These are phyloP conservation scores for Jackrogersella multiformis DNA, from an alignment of 495 filamentous ascomycete genomes.

Conservation along the genomic window DNA sequence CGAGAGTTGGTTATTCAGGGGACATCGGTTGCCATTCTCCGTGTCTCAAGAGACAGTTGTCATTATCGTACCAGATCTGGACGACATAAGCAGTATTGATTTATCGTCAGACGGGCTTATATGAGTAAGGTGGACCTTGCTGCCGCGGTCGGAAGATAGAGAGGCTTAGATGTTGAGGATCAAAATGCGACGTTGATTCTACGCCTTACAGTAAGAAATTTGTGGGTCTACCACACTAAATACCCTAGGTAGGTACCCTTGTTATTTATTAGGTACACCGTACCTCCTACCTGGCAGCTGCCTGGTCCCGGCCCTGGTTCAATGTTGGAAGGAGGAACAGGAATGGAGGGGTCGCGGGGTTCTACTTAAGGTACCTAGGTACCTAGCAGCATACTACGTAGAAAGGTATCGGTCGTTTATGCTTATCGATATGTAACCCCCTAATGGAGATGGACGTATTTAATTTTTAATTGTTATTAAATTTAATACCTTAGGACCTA, in stretches of 20 bases:
- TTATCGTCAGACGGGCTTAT: constrained; percentile 9
- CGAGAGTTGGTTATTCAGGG: constrained; percentile 4
- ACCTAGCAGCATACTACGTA: too few relatives aligned
- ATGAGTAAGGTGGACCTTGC: constrained; percentile 32
- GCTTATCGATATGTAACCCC: constrained; percentile 17
- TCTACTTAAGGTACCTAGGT: neutral
- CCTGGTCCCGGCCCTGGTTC: neutral
- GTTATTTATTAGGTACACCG: too few relatives aligned
- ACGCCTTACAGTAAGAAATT: constrained; percentile 38
- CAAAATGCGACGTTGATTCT: constrained; percentile 27
- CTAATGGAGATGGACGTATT: too few relatives aligned
- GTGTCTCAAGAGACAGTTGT: neutral
- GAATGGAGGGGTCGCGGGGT: constrained; percentile 27
- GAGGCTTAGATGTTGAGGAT: constrained; percentile 12
- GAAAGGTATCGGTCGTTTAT: constrained; percentile 12
- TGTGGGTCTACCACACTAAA: constrained; percentile 32
- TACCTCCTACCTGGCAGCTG: too few relatives aligned
- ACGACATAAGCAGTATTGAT: neutral
- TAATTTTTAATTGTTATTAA: too few relatives aligned
- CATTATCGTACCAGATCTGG: neutral
- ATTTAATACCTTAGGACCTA: too few relatives aligned
- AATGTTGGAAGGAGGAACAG: constrained; percentile 3
- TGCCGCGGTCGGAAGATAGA: constrained; percentile 13
- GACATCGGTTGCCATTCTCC: constrained; percentile 24
- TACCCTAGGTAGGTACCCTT: constrained; percentile 8